Evolutionary conservation across 192 early-diverging fungal species (phyloP).

Genomic region (Coemansia brasiliensis): DNA sequence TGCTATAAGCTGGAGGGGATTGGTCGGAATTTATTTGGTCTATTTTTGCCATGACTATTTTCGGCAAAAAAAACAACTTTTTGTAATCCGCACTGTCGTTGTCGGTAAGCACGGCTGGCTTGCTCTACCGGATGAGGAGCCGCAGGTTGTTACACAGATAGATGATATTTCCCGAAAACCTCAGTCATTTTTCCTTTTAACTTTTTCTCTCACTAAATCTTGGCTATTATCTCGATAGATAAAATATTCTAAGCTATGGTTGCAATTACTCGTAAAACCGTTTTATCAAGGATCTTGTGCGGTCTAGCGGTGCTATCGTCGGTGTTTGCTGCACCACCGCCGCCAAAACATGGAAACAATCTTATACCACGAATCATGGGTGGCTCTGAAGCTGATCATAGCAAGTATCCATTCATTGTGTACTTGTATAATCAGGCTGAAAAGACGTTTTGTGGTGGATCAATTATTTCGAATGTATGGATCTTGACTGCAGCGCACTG

Average conservation of each 20-base stretch:
- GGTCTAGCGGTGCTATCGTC: not conserved
- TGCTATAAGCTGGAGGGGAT: too few species aligned
- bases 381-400: conserved; percentile 27
- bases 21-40: too few species aligned
- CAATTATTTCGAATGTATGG: conserved; percentile 48
- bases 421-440: conserved; percentile 38
- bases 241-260: not conserved
- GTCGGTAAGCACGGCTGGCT: too few species aligned
- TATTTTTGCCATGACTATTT: too few species aligned
- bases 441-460: conserved; percentile 49
- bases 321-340: conserved; percentile 1
- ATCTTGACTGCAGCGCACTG: conserved; percentile 58
- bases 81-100: too few species aligned
- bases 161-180: not conserved
- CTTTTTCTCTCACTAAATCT: not conserved
- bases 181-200: not conserved
- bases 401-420: conserved; percentile 50
- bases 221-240: conserved; percentile 1
- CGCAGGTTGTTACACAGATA: too few species aligned
- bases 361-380: conserved; percentile 51
- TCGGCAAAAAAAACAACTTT: too few species aligned
- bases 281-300: conserved; percentile 5
- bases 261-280: not conserved
- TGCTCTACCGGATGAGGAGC: too few species aligned
- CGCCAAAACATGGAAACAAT: conserved; percentile 8